These are phyloP conservation scores for Buddleja alternifolia DNA, from an alignment of 257 asterid genomes.

Conservation along the genomic window DNA sequence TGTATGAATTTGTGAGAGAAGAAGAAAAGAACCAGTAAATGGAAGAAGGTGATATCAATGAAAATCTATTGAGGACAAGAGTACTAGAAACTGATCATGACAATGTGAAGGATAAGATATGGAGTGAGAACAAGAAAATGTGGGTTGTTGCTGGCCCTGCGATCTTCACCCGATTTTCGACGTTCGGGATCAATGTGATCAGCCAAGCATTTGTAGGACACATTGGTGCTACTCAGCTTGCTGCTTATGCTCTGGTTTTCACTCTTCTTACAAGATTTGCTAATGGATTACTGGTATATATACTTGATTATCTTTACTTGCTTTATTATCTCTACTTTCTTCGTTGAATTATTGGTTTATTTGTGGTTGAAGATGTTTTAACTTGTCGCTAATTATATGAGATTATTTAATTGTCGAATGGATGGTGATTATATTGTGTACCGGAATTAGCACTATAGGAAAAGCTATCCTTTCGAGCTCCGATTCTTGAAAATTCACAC, in stretches of 20 bases:
- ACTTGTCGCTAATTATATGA: too few relatives aligned
- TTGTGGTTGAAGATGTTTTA: too few relatives aligned
- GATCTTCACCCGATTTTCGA: slow-evolving; percentile 55
- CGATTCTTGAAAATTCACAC: too few relatives aligned
- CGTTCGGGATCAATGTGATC: slow-evolving; percentile 51
- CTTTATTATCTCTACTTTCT: too few relatives aligned
- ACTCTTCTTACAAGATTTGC: slow-evolving; percentile 59
- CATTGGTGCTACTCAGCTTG: slow-evolving; percentile 67
- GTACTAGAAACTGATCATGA: slow-evolving; percentile 19
- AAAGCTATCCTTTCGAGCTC: too few relatives aligned
- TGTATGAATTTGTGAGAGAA: too few relatives aligned
- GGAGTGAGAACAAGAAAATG: slow-evolving; percentile 60
- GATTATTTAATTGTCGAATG: too few relatives aligned
- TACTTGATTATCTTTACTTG: slow-evolving; percentile 10
- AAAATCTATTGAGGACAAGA: slow-evolving; percentile 25
- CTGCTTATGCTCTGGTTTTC: slow-evolving; percentile 57
- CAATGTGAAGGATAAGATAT: slow-evolving; percentile 31
- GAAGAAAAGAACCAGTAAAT: too few relatives aligned
- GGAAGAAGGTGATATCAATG: slow-evolving; percentile 35
- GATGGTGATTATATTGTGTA: not conserved
- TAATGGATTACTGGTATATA: slow-evolving; percentile 65
- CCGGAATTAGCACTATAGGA: too few relatives aligned
- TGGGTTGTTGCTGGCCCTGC: slow-evolving; percentile 77
- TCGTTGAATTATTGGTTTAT: too few relatives aligned
- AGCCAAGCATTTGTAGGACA: slow-evolving; percentile 78